phyloP scores from a whole-genome alignment of 179 eudicot genomes.

The Actinidia chinensis region DNA sequence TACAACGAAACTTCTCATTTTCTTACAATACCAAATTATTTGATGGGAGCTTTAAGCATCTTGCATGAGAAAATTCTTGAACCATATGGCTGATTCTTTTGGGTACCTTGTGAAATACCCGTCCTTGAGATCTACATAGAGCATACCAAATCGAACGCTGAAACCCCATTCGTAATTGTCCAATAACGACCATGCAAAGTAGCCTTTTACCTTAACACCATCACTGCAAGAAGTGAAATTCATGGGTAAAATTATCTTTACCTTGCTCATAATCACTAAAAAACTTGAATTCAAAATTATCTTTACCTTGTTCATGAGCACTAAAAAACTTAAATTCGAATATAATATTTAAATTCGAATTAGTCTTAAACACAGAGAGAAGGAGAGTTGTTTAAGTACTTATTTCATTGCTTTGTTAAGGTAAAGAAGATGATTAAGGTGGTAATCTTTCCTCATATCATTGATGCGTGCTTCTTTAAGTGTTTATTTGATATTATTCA shows the following conservation, averaged over 20 bases:
- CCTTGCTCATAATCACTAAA: too few relatives aligned
- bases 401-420: background rate
- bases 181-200: slow-evolving; percentile 24
- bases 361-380: background rate
- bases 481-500: too few relatives aligned
- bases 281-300: background rate
- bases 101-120: slow-evolving; percentile 12
- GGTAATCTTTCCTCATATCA: background rate
- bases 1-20: too few relatives aligned
- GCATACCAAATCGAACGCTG: slow-evolving; percentile 21
- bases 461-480: background rate
- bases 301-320: background rate
- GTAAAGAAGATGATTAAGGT: background rate
- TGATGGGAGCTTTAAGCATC: too few relatives aligned
- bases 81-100: slow-evolving; percentile 26
- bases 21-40: too few relatives aligned
- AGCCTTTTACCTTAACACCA: slow-evolving; percentile 25
- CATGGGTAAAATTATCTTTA: background rate
- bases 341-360: too few relatives aligned
- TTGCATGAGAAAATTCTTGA: slow-evolving; percentile 18
- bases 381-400: background rate
- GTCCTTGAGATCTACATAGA: slow-evolving; percentile 13
- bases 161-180: slow-evolving; percentile 33
- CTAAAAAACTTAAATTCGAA: background rate
- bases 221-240: slow-evolving; percentile 12